Evolutionary conservation across 2,329 filamentous ascomycete genomes (phyloP).

Genomic region (Fusarium ramigenum): DNA sequence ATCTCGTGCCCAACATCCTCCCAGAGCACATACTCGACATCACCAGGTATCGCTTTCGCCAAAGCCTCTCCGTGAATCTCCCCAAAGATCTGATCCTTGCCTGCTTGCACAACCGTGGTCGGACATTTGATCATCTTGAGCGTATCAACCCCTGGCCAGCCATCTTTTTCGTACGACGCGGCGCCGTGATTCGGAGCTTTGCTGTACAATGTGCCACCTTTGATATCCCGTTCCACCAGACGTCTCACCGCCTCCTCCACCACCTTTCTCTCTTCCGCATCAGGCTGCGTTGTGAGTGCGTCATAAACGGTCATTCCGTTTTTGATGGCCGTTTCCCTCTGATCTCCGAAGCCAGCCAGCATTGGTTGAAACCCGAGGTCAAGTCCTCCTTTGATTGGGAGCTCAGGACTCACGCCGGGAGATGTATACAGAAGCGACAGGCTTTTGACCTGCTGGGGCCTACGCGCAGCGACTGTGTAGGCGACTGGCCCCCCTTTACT

Average conservation of each 20-base stretch:
- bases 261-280: slow-evolving; percentile 8
- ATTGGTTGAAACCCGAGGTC: neutral
- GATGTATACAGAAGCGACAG: slow-evolving; percentile 40
- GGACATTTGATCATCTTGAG: slow-evolving; percentile 40
- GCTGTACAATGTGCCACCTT: slow-evolving; percentile 40
- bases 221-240: slow-evolving; percentile 17
- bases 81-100: slow-evolving; percentile 44
- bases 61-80: slow-evolving; percentile 41
- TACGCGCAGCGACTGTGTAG: slow-evolving; percentile 34
- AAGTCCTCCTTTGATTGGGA: slow-evolving; percentile 1
- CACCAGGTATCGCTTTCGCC: slow-evolving; percentile 32
- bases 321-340: neutral
- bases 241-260: neutral
- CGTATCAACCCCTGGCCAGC: slow-evolving; percentile 37
- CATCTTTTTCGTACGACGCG: slow-evolving; percentile 30
- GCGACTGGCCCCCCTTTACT: slow-evolving; percentile 43
- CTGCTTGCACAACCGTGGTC: slow-evolving; percentile 43
- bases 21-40: slow-evolving; percentile 35
- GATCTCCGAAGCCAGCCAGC: neutral
- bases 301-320: slow-evolving; percentile 1
- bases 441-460: slow-evolving; percentile 29
- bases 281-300: slow-evolving; percentile 16
- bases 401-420: slow-evolving; percentile 27
- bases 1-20: slow-evolving; percentile 37
- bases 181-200: slow-evolving; percentile 43